Conservation (phyloP, 1,139 yeast species). For the Meyerozyma guilliermondii region DNA sequence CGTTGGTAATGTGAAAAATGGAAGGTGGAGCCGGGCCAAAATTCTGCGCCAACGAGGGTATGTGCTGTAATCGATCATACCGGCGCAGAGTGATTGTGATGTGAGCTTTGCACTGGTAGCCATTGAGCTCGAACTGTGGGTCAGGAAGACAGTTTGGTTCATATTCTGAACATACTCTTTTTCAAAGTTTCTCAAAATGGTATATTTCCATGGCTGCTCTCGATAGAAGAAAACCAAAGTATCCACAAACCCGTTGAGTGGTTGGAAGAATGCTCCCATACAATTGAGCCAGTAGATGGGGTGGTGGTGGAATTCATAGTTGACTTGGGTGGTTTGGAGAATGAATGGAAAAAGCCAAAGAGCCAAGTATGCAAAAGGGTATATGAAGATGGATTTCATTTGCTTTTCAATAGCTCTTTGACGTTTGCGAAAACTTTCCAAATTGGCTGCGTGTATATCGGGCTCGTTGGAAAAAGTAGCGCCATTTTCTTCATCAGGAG, state of each 20-base stretch:
- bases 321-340: conserved; percentile 57
- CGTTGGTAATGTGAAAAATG: conserved; percentile 40
- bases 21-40: conserved; percentile 30
- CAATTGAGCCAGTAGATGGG: conserved; percentile 64
- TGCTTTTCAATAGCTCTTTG: conserved; percentile 70
- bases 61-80: conserved; percentile 19
- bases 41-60: conserved; percentile 34
- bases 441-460: conserved; percentile 54
- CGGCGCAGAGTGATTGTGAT: conserved; percentile 21
- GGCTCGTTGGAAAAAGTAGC: conserved; percentile 19
- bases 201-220: conserved; percentile 71
- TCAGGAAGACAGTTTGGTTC: not conserved
- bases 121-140: conserved; percentile 11
- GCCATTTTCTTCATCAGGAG: conserved; percentile 8
- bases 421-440: conserved; percentile 54
- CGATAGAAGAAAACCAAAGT: conserved; percentile 69
- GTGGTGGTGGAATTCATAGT: conserved; percentile 41
- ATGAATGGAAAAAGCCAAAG: conserved; percentile 81
- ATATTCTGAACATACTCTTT: conserved; percentile 21
- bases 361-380: conserved; percentile 76
- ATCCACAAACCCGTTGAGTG: conserved; percentile 76
- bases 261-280: conserved; percentile 71
- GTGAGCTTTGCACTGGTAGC: conserved; percentile 24
- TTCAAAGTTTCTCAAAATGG: conserved; percentile 37
- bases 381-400: conserved; percentile 73